Evolutionary conservation across 1,284 basidiomycete species (phyloP).

Genomic region (Psilocybe mexicana): DNA sequence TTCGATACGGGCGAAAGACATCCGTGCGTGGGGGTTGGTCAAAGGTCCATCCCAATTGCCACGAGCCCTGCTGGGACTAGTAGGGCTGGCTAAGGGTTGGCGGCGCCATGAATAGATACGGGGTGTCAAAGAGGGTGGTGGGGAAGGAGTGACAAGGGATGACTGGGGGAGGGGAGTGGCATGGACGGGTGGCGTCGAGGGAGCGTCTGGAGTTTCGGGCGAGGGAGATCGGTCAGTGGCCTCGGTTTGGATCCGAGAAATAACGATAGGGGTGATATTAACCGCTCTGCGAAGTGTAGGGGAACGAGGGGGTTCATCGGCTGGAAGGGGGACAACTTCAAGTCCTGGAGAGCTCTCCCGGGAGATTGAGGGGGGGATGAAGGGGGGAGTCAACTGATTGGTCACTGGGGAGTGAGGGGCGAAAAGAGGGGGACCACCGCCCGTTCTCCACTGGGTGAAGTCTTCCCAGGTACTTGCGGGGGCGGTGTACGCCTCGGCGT

Average conservation of each 20-base stretch:
- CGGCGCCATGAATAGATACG: slow-evolving; percentile 44
- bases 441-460: slow-evolving; percentile 10
- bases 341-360: slow-evolving; percentile 24
- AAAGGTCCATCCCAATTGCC: slow-evolving; percentile 38
- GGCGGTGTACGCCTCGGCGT: slow-evolving; percentile 37
- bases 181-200: slow-evolving; percentile 25
- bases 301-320: slow-evolving; percentile 22
- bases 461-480: slow-evolving; percentile 27
- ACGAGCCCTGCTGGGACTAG: slow-evolving; percentile 30
- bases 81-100: slow-evolving; percentile 26
- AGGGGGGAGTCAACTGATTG: slow-evolving; percentile 18
- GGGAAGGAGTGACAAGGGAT: slow-evolving; percentile 42
- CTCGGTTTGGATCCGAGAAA: slow-evolving; percentile 25
- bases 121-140: slow-evolving; percentile 47
- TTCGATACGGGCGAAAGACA: slow-evolving; percentile 49
- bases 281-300: slow-evolving; percentile 29
- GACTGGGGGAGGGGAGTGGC: slow-evolving; percentile 24
- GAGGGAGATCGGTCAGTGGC: slow-evolving; percentile 24
- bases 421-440: slow-evolving; percentile 5
- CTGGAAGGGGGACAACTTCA: slow-evolving; percentile 8
- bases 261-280: slow-evolving; percentile 34
- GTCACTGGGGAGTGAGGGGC: background rate
- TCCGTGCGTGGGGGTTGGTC: slow-evolving; percentile 48
- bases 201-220: slow-evolving; percentile 28
- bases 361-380: slow-evolving; percentile 28